These are phyloP conservation scores for Medicago arabica DNA, from an alignment of 306 rosid species.

Conservation along the genomic window DNA sequence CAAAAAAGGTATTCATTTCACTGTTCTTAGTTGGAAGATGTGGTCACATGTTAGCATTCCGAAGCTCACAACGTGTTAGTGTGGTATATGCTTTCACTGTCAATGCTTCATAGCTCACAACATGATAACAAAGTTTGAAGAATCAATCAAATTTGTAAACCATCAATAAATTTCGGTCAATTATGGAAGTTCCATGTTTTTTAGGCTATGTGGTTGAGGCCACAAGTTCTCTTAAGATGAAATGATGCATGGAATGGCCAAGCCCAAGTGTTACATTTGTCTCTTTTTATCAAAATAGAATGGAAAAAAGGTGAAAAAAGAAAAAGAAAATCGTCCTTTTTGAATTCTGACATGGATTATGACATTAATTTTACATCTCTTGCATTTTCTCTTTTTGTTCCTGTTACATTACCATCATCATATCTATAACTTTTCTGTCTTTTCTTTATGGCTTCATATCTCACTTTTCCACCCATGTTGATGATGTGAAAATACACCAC, in stretches of 20 bases:
- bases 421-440: background rate
- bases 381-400: background rate
- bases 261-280: background rate
- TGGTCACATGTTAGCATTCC: conserved; percentile 22
- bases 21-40: conserved; percentile 16
- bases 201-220: background rate
- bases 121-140: background rate
- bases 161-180: background rate
- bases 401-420: conserved; percentile 3
- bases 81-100: background rate
- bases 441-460: background rate
- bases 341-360: background rate
- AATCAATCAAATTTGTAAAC: background rate
- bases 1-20: background rate
- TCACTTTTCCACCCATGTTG: background rate
- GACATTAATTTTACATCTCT: background rate
- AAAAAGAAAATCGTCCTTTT: background rate
- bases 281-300: background rate
- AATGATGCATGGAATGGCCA: background rate
- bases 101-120: background rate
- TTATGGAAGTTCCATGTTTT: no score
- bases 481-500: background rate
- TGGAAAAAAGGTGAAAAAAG: background rate
- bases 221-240: background rate
- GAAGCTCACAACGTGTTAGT: background rate